These are phyloP conservation scores for Calocybe indica DNA, from an alignment of 768 basidiomycete species.

Conservation along the genomic window DNA sequence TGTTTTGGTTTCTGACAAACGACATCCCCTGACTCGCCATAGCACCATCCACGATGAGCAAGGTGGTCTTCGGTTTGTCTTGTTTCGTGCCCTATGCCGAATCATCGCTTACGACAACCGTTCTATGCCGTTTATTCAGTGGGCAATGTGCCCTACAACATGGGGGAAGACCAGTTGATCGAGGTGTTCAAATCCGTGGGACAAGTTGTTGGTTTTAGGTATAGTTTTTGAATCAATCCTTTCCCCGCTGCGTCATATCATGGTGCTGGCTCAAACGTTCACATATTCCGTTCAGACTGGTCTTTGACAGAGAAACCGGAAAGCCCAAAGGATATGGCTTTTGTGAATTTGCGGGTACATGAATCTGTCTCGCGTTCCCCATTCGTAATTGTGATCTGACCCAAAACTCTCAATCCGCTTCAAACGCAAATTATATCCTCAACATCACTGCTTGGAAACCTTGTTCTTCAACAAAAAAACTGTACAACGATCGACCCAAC, in stretches of 20 bases:
- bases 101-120: background rate
- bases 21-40: constrained; percentile 1
- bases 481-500: no score
- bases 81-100: background rate
- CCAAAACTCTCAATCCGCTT: constrained; percentile 19
- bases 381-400: constrained; percentile 27
- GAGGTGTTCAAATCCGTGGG: constrained; percentile 87
- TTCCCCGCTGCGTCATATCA: background rate
- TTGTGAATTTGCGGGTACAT: constrained; percentile 87
- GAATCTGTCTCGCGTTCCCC: constrained; percentile 23
- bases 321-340: constrained; percentile 94
- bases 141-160: constrained; percentile 87
- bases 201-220: constrained; percentile 88
- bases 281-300: constrained; percentile 45
- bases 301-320: constrained; percentile 89
- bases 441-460: background rate
- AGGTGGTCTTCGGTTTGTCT: constrained; percentile 61
- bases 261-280: constrained; percentile 8
- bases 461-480: no score
- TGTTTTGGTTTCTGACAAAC: background rate
- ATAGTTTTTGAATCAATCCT: constrained; percentile 4
- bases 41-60: constrained; percentile 40
- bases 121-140: constrained; percentile 35
- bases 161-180: constrained; percentile 85
- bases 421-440: constrained; percentile 3